phyloP scores from a whole-genome alignment of 75 land plant genomes.

The Picea glauca region DNA sequence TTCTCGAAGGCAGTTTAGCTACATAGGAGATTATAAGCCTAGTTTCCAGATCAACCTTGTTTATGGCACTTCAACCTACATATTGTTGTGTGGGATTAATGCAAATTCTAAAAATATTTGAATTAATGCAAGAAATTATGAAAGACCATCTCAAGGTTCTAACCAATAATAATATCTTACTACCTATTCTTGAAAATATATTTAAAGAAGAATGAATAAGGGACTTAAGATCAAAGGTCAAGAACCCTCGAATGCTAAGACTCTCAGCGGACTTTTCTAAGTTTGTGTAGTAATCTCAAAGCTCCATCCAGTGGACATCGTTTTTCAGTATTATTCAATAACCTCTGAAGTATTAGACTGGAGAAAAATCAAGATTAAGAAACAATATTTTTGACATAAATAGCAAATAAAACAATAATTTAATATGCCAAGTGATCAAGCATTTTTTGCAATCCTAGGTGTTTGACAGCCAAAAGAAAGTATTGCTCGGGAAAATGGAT shows the following conservation, averaged over 20 bases:
- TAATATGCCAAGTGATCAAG: not conserved
- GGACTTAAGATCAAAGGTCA: not conserved
- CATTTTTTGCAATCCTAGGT: too few relatives aligned
- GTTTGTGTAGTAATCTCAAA: not conserved
- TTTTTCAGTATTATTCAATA: not conserved
- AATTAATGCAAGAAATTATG: not conserved
- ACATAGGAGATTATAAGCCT: not conserved
- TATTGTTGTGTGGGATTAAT: not conserved
- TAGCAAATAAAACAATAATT: not conserved
- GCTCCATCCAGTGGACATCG: not conserved
- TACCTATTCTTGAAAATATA: not conserved
- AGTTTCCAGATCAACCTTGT: too few relatives aligned
- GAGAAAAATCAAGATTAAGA: not conserved
- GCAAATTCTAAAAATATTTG: not conserved
- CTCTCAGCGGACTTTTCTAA: not conserved
- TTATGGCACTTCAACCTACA: not conserved
- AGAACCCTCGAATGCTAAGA: not conserved
- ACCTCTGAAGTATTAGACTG: not conserved
- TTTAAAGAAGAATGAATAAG: not conserved
- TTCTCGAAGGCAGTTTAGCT: not conserved
- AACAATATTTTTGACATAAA: not conserved
- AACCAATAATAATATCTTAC: not conserved
- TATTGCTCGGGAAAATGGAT: not conserved
- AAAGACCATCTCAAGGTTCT: too few relatives aligned
- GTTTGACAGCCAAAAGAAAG: not conserved